Conservation (phyloP, 306 rosid species). For the Quercus rubra region DNA sequence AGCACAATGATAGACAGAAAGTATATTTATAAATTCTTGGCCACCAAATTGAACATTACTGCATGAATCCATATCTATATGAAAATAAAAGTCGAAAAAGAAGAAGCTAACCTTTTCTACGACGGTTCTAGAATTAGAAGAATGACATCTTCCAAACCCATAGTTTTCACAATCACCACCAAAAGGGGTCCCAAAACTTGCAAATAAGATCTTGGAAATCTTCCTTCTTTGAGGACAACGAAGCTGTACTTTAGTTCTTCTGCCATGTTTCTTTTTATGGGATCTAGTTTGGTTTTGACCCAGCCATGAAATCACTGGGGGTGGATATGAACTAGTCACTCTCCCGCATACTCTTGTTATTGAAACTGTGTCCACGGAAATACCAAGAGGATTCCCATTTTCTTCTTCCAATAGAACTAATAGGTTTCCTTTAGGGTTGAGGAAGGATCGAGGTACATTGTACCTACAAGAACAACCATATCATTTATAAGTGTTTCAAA, state of each 20-base stretch:
- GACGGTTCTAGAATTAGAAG: neutral
- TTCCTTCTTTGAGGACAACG: conserved; percentile 24
- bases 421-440: conserved; percentile 37
- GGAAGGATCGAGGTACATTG: conserved; percentile 50
- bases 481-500: too few species aligned
- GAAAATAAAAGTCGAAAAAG: neutral
- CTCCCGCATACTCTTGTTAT: conserved; percentile 25
- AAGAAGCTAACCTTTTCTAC: neutral
- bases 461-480: conserved; percentile 29
- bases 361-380: conserved; percentile 36
- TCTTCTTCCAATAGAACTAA: conserved; percentile 49
- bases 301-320: conserved; percentile 35
- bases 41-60: too few species aligned
- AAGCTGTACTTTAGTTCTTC: conserved; percentile 8
- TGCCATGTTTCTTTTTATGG: neutral
- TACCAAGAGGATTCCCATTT: conserved; percentile 37
- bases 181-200: conserved; percentile 49
- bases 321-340: conserved; percentile 38
- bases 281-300: neutral
- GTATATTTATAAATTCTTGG: too few species aligned
- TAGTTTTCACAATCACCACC: conserved; percentile 35
- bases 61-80: neutral
- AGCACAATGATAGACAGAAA: too few species aligned
- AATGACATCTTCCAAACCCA: neutral
- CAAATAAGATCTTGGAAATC: conserved; percentile 40